Base-by-base conservation (phyloP, 2,329 filamentous ascomycete species). In the Beauveria sp. region DNA sequence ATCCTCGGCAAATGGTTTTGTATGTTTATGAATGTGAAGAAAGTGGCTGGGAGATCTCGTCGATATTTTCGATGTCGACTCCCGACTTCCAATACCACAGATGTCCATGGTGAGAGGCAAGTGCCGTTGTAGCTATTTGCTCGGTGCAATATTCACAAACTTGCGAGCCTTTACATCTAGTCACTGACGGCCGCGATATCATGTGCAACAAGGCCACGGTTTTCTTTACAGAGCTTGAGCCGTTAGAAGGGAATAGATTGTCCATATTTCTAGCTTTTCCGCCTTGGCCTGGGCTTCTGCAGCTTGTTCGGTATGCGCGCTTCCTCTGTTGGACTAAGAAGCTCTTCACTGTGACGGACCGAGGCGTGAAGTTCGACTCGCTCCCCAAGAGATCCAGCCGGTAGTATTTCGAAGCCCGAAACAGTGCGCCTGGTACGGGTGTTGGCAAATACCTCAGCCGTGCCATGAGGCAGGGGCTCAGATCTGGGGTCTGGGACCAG, bases 351-450 rank as follows among this genome's bases (percentile, higher is more conserved):
- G 38, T 14, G 24, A n/a, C 16, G n/a, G 10, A 12, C 14, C 1
- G 42, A 34, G 10, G 42, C 18, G 34, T 43, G 45, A 10, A 63
- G 56, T 43, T 60, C 56, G 14, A 63, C 22, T 14, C 61, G 55
- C 26, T 54, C 12, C 31, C 56, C 61, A 6, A 60, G 50, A 26
- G 56, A 50, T 3, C 61, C 61, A 20, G 61, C 61, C 10, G 61
- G 61, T 12, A 63, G 51, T 55, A 60, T 55, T 51, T 63, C 61
- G 53, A 63, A 63, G 4, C 52, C 57, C 20, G 61, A 55, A 34
- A 20, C 24, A n/a, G 61, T 60, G 6, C 56, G 51, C 26, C 56
- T 40, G 1, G 57, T 42, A 5, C 24, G 38, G 7, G 50, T 60
- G 26, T 63, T 63, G 50, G 50, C 61, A 56, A 54, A 60, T 6